Percentiles rank a stretch among this genome's conserved stretches.
Evolutionary conservation across 345 rosid genomes (phyloP).

Genomic region (Populus deltoides): DNA sequence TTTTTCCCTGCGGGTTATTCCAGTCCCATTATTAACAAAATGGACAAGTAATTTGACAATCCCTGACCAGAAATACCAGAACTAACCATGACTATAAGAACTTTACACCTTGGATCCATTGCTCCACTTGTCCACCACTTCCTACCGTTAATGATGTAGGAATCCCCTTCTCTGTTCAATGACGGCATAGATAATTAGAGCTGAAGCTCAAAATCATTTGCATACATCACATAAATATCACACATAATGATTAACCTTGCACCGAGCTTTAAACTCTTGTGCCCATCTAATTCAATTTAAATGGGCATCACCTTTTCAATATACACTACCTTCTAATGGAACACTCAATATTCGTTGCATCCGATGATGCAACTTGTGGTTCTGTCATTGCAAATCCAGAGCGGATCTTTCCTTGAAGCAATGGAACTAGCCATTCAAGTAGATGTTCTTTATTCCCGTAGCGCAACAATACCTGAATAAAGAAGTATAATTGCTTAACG

Average conservation of each 20-base stretch:
- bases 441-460: constrained; percentile 88
- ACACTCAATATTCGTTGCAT: constrained; percentile 96
- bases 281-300: neutral
- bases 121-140: constrained; percentile 99
- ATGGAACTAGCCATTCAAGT: constrained; percentile 82
- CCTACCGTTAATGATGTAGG: constrained; percentile 75
- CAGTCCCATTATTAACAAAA: neutral
- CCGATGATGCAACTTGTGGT: constrained; percentile 98
- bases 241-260: neutral
- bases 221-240: neutral
- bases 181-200: constrained; percentile 11
- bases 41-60: constrained; percentile 6
- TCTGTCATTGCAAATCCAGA: constrained; percentile 99
- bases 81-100: constrained; percentile 96
- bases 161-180: constrained; percentile 68
- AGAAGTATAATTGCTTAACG: neutral
- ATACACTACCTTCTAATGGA: constrained; percentile 67
- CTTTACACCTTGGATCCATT: constrained; percentile 96
- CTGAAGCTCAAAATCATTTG: constrained; percentile 6
- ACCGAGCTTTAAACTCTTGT: neutral
- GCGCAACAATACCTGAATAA: constrained; percentile 68
- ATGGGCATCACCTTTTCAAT: neutral
- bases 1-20: constrained; percentile 68
- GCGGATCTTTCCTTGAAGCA: constrained; percentile 88
- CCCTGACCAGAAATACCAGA: neutral